Evolutionary conservation across 768 basidiomycete species (phyloP).

Genomic region (Cystofilobasidium capitatum): DNA sequence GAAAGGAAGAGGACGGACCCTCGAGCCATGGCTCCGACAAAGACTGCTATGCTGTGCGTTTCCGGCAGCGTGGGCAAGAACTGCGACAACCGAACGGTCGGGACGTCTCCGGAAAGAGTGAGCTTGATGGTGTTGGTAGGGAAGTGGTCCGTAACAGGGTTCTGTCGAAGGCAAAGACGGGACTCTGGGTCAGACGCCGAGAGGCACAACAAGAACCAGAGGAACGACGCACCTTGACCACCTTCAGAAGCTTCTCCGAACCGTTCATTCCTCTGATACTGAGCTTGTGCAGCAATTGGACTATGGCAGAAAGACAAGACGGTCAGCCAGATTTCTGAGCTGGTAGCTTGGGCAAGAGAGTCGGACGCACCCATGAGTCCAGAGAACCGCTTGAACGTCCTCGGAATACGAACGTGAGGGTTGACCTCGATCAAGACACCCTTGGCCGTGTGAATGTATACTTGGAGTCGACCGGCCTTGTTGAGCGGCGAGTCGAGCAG

Average conservation of each 20-base stretch:
- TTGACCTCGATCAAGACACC: conserved; percentile 97
- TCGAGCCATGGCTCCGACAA: conserved; percentile 96
- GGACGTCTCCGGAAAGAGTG: conserved; percentile 86
- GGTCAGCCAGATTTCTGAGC: not conserved
- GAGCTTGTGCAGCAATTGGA: conserved; percentile 91
- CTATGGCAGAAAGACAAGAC: conserved; percentile 43
- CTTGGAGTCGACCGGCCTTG: conserved; percentile 91
- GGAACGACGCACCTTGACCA: conserved; percentile 68
- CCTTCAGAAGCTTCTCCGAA: conserved; percentile 90
- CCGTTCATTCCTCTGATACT: conserved; percentile 94
- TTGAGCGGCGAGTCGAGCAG: conserved; percentile 94
- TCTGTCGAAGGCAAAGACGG: conserved; percentile 47
- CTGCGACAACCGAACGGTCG: conserved; percentile 63
- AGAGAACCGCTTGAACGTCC: conserved; percentile 97
- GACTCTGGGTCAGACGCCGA: too few relatives aligned
- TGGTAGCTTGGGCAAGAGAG: not conserved
- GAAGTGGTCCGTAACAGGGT: conserved; percentile 87
- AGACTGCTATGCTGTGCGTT: conserved; percentile 83
- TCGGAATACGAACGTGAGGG: conserved; percentile 90
- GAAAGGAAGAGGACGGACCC: conserved; percentile 43
- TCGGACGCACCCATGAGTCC: conserved; percentile 79
- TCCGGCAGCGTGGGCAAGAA: conserved; percentile 78
- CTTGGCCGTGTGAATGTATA: conserved; percentile 95
- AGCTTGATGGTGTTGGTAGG: conserved; percentile 92
- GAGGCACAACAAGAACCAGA: not conserved